A percentile compares a stretch with the other conserved stretches of the same genome.
Conservation (phyloP, 495 filamentous ascomycete genomes). For the Trichoderma virens region DNA sequence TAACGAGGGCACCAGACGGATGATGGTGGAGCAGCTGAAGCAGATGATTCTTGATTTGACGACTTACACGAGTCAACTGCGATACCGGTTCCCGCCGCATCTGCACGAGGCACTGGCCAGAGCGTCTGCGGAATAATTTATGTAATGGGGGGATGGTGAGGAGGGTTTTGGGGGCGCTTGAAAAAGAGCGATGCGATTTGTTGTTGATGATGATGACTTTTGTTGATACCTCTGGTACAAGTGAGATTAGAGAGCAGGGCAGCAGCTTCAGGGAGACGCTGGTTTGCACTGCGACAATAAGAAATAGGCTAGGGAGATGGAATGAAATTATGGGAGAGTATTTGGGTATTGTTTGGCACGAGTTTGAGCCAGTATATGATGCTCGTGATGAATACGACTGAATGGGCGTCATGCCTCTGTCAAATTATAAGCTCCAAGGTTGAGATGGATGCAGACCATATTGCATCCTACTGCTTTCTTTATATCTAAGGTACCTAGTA, state of each 20-base stretch:
- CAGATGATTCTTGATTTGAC: conserved; percentile 79
- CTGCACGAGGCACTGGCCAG: conserved; percentile 76
- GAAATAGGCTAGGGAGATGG: too few relatives aligned
- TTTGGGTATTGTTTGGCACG: neutral
- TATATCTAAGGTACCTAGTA: too few relatives aligned
- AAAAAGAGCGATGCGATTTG: neutral
- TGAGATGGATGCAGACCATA: neutral
- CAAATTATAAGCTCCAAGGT: neutral
- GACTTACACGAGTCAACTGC: conserved; percentile 89
- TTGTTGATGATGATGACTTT: neutral
- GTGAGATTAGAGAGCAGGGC: too few relatives aligned
- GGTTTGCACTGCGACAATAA: neutral
- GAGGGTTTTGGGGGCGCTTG: neutral
- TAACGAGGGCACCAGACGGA: conserved; percentile 57
- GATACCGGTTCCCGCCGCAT: conserved; percentile 66
- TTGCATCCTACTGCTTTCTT: too few relatives aligned
- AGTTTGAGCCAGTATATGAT: neutral
- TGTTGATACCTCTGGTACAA: neutral
- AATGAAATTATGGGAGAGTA: too few relatives aligned
- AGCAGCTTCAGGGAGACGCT: neutral
- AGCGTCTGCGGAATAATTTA: conserved; percentile 57
- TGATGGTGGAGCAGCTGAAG: conserved; percentile 60
- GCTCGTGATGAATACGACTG: too few relatives aligned
- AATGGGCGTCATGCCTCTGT: too few relatives aligned
- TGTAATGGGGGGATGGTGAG: neutral